These are phyloP conservation scores for Stephanodiscus triporus DNA, from an alignment of 108 stramenopile genomes.

Conservation along the genomic window DNA sequence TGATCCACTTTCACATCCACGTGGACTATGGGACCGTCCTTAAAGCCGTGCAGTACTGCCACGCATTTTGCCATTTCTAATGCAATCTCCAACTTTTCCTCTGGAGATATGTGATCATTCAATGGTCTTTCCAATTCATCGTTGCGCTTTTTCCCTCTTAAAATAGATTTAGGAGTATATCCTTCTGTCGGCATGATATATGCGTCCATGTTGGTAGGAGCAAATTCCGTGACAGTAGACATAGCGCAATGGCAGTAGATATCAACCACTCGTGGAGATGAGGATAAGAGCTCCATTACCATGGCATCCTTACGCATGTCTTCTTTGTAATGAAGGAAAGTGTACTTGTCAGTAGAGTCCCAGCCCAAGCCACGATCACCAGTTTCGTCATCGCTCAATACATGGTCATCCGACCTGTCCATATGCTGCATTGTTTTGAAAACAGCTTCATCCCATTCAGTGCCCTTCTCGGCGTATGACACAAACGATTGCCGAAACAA, in stretches of 20 bases:
- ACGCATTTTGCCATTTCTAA: constrained; percentile 44
- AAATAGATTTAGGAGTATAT: constrained; percentile 21
- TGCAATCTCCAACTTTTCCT: constrained; percentile 65
- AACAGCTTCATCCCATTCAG: constrained; percentile 37
- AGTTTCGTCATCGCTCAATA: constrained; percentile 26
- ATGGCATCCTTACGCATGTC: constrained; percentile 76
- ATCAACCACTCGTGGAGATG: constrained; percentile 63
- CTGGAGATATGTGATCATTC: constrained; percentile 53
- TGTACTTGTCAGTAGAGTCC: constrained; percentile 39
- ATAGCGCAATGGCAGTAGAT: constrained; percentile 80
- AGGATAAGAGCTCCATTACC: constrained; percentile 72
- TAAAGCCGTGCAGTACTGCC: constrained; percentile 70
- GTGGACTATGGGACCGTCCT: constrained; percentile 64
- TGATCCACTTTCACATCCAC: constrained; percentile 73
- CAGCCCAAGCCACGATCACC: constrained; percentile 24
- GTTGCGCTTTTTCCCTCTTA: constrained; percentile 4
- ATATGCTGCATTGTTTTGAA: constrained; percentile 52
- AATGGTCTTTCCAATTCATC: constrained; percentile 18
- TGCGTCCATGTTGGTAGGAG: constrained; percentile 56
- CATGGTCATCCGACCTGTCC: constrained; percentile 9
- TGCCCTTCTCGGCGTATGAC: not conserved
- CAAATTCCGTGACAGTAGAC: constrained; percentile 56
- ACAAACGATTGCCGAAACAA: constrained; percentile 47
- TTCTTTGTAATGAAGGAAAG: constrained; percentile 34
- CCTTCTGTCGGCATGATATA: constrained; percentile 45